phyloP scores from a whole-genome alignment of 2,329 filamentous ascomycete genomes.

The Pseudofabraea citricarpa region DNA sequence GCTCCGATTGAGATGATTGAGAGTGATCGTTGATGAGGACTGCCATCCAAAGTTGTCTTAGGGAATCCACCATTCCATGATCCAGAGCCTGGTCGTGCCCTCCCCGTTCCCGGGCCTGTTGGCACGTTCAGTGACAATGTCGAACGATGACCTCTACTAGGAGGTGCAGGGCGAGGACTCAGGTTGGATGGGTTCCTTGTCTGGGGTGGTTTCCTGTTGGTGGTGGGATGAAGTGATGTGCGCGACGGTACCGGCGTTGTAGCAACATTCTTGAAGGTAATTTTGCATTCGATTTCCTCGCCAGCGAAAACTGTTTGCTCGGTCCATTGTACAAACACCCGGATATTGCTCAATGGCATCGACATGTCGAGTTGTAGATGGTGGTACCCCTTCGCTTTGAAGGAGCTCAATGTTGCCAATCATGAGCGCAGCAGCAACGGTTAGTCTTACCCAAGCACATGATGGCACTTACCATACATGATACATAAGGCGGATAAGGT shows the following conservation, averaged over 20 bases:
- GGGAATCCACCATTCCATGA: constrained; percentile 18
- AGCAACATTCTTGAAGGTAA: constrained; percentile 86
- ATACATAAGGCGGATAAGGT: background rate
- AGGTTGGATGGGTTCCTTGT: constrained; percentile 38
- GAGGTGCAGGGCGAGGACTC: constrained; percentile 38
- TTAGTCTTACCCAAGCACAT: too few species aligned
- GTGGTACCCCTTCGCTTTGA: constrained; percentile 23
- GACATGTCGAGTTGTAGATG: constrained; percentile 23
- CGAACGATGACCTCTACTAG: constrained; percentile 57
- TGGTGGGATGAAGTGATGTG: constrained; percentile 17
- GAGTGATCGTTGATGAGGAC: constrained; percentile 69
- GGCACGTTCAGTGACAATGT: constrained; percentile 60
- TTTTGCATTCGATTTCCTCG: constrained; percentile 91
- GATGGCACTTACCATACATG: too few species aligned
- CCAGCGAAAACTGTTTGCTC: constrained; percentile 93
- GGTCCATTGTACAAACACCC: constrained; percentile 93
- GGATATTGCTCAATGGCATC: constrained; percentile 66
- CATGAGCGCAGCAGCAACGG: constrained; percentile 25
- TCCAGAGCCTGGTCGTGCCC: constrained; percentile 11
- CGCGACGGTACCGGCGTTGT: constrained; percentile 15
- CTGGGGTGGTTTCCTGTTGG: constrained; percentile 24
- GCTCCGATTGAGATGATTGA: constrained; percentile 78
- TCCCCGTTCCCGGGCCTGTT: constrained; percentile 21
- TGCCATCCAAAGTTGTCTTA: constrained; percentile 32
- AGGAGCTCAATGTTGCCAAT: constrained; percentile 23